Evolutionary conservation across 306 rosid genomes (phyloP).

Genomic region (Fragaria ananassa): DNA sequence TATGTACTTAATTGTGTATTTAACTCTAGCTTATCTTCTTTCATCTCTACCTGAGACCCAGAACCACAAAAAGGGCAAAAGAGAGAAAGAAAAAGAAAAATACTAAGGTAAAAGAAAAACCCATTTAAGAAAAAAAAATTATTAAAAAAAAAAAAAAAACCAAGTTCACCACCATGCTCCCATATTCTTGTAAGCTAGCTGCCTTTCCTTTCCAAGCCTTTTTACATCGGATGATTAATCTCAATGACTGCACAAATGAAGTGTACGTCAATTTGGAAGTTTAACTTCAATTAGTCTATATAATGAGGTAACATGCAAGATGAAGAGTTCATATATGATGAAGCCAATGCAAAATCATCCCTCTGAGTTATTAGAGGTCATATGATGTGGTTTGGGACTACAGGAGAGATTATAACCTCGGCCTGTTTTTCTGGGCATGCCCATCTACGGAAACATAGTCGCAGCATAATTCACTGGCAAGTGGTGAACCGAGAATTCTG

Average conservation of each 20-base stretch:
- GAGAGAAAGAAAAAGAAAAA: conserved; percentile 4
- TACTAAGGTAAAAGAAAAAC: neutral
- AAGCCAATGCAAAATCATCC: neutral
- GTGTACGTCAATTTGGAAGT: conserved; percentile 1
- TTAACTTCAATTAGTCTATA: neutral
- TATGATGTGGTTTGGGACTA: neutral
- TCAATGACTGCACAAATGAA: conserved; percentile 39
- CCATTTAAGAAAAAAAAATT: too few relatives aligned
- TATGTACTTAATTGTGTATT: conserved; percentile 46
- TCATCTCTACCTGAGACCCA: conserved; percentile 36
- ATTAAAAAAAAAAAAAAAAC: conserved; percentile 27
- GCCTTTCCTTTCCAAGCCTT: conserved; percentile 44
- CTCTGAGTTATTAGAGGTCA: neutral
- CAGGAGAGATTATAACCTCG: conserved; percentile 34
- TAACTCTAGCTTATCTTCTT: conserved; percentile 31
- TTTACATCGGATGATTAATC: conserved; percentile 39
- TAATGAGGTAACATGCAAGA: neutral
- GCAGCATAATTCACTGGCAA: conserved; percentile 54
- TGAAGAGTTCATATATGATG: neutral
- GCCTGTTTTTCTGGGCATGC: conserved; percentile 5
- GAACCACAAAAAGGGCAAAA: conserved; percentile 36
- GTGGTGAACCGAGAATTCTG: conserved; percentile 66
- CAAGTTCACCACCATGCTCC: conserved; percentile 33
- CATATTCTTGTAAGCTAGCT: conserved; percentile 27
- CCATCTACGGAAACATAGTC: conserved; percentile 18